Conservation (phyloP, 192 early-diverging fungal genomes). For the Endogone sp. region DNA sequence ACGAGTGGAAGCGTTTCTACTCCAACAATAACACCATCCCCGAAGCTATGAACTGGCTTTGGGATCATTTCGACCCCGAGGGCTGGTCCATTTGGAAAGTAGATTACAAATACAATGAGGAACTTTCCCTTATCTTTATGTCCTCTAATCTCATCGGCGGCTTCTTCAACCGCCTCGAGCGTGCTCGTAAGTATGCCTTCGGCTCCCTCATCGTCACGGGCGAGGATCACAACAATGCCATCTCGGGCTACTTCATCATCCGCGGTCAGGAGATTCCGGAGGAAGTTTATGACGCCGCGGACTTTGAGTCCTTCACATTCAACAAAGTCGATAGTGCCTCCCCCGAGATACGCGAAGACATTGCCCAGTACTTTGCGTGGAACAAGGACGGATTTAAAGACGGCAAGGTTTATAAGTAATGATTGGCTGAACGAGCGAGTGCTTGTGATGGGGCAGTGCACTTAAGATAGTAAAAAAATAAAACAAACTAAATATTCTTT, state of each 20-base stretch:
- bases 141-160: slow-evolving; percentile 92
- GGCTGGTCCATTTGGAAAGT: slow-evolving; percentile 92
- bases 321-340: slow-evolving; percentile 57
- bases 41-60: slow-evolving; percentile 89
- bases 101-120: slow-evolving; percentile 95
- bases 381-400: slow-evolving; percentile 71
- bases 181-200: slow-evolving; percentile 93
- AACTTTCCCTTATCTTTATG: slow-evolving; percentile 87
- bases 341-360: slow-evolving; percentile 52
- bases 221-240: slow-evolving; percentile 80
- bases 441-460: no score
- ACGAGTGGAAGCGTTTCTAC: slow-evolving; percentile 97
- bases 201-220: slow-evolving; percentile 82
- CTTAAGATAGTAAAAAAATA: no score
- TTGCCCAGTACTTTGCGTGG: slow-evolving; percentile 76
- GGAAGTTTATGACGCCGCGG: slow-evolving; percentile 73
- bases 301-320: slow-evolving; percentile 88
- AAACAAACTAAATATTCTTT: no score
- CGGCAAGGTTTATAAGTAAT: slow-evolving; percentile 88
- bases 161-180: slow-evolving; percentile 89
- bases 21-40: slow-evolving; percentile 90
- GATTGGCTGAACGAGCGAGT: no score
- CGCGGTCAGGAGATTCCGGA: slow-evolving; percentile 80
- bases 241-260: slow-evolving; percentile 93
- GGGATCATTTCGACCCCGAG: slow-evolving; percentile 82